Evolutionary conservation across 305 asterid species (phyloP), one percentile per base, ranked within the genome.

Genomic region (Galium porrigens): DNA sequence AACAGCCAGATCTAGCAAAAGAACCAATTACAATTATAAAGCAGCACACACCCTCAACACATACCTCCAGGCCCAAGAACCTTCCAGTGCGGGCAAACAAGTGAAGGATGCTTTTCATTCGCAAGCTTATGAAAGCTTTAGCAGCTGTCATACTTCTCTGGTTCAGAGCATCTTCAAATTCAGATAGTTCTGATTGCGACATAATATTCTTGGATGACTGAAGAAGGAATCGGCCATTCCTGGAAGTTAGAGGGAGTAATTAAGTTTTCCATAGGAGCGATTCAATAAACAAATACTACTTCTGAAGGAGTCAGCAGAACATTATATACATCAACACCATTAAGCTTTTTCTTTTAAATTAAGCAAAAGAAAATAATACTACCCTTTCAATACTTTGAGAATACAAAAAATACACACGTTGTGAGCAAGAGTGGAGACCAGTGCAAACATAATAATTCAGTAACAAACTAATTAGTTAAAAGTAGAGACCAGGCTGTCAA

Each of bases 121-220:
- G 79, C 89, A 94, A 76, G 82, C 77, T 87, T 60, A 79, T 83
- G 75, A 94, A 87, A 58, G 88, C 87, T 63, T 86, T 85, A 61
- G 83, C 84, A 48, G 99, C 88, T 39, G 88, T 79, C 77, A 80
- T 81, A 72, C 81, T 87, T 81, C 96, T 84, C 77, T 87, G 97
- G 83, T 86, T 94, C 74, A 94, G 73, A 75, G 94, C 87, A 71
- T 90, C 97, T 86, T 94, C 99, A 76, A 89, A 88, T 72, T 86
- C 99, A 29, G 75, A 64, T 75, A 90, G 72, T 70, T 83, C 80
- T 67, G 83, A 79, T 54, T 89, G 72, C 58, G 94, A 79, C 71
- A 90, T 78, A 64, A 84, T 76, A 86, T 83, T 90, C 80, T 82
- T 87, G 62, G 95, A 82, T n/a, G 97, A 80, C 61, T 77, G 94